Conservation (phyloP, 257 asterid species). For the Penstemon davidsonii region DNA sequence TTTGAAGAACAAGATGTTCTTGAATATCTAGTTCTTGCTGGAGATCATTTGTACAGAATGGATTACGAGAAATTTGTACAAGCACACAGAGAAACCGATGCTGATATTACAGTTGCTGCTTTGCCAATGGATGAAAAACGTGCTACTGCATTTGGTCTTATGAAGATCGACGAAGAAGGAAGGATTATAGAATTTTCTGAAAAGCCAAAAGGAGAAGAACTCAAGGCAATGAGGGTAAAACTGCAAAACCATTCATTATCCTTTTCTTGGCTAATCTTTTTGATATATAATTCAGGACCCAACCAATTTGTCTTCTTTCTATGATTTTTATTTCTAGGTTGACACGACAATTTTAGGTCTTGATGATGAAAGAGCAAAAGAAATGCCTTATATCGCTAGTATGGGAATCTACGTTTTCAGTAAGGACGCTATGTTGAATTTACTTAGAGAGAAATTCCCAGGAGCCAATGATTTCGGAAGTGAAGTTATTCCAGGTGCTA, state of each 20-base stretch:
- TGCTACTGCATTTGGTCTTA: slow-evolving; percentile 63
- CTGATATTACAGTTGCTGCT: slow-evolving; percentile 73
- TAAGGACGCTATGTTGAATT: slow-evolving; percentile 53
- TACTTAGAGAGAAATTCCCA: slow-evolving; percentile 50
- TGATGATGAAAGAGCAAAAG: slow-evolving; percentile 66
- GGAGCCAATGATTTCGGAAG: slow-evolving; percentile 70
- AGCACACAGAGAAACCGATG: slow-evolving; percentile 67
- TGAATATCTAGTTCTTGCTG: slow-evolving; percentile 62
- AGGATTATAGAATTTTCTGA: slow-evolving; percentile 59
- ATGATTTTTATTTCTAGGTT: slow-evolving; percentile 37
- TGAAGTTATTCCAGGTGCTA: slow-evolving; percentile 74
- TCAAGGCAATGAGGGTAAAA: slow-evolving; percentile 60
- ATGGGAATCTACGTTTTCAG: slow-evolving; percentile 70
- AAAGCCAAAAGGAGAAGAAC: slow-evolving; percentile 63
- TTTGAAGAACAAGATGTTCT: slow-evolving; percentile 67
- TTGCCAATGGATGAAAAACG: slow-evolving; percentile 70
- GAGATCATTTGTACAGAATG: slow-evolving; percentile 64
- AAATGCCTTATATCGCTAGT: slow-evolving; percentile 66
- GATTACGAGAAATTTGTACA: slow-evolving; percentile 63
- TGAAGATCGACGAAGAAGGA: slow-evolving; percentile 72
- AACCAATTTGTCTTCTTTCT: not conserved
- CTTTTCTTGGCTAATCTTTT: not conserved
- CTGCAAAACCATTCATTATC: not conserved
- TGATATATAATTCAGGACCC: not conserved
- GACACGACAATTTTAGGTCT: slow-evolving; percentile 70